A percentile compares a stretch with the other conserved stretches of the same genome.
Evolutionary conservation across 768 basidiomycete species (phyloP).

Genomic region (Lactarius evosmus): DNA sequence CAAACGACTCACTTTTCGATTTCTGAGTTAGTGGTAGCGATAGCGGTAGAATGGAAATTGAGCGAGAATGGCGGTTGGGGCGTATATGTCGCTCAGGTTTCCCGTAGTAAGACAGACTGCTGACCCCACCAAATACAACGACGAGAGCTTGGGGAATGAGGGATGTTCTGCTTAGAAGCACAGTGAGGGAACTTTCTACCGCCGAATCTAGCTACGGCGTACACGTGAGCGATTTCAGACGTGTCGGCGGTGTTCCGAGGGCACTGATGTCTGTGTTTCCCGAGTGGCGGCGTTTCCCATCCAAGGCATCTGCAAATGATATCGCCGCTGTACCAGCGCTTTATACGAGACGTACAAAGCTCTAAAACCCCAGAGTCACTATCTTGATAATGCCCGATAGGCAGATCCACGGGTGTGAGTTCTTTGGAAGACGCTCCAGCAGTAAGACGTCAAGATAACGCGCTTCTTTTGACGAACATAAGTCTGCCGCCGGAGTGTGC

Average conservation of each 20-base stretch:
- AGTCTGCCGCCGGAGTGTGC: background rate
- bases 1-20: background rate
- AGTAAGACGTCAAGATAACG: slow-evolving; percentile 13
- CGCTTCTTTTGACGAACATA: background rate
- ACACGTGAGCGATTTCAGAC: background rate
- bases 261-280: background rate
- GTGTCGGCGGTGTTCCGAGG: background rate
- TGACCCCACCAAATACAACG: background rate
- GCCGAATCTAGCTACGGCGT: background rate
- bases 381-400: background rate
- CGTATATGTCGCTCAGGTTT: background rate
- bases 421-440: background rate
- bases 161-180: background rate
- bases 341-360: background rate
- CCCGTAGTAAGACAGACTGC: background rate
- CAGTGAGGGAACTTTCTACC: background rate
- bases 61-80: slow-evolving; percentile 14
- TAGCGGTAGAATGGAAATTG: background rate
- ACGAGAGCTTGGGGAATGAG: background rate
- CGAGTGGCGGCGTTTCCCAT: slow-evolving; percentile 4
- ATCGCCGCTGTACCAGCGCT: background rate
- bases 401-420: background rate
- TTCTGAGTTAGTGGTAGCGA: background rate
- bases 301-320: background rate
- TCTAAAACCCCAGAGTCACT: background rate